Conservation (phyloP, 306 rosid genomes). For the Vigna nakashimae region DNA sequence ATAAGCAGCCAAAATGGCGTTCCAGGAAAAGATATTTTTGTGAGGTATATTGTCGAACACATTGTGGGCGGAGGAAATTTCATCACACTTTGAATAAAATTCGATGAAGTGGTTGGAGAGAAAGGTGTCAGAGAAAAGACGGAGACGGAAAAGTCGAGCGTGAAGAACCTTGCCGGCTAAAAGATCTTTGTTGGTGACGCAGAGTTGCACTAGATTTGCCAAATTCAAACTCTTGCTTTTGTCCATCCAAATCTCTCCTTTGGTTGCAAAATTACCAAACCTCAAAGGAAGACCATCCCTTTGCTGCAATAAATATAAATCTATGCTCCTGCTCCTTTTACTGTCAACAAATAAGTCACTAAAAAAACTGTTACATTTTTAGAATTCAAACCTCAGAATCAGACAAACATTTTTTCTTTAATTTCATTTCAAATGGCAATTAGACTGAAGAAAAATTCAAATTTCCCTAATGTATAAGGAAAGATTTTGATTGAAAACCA, state of each 20-base stretch:
- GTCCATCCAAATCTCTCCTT: constrained; percentile 36
- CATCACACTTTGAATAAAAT: constrained; percentile 63
- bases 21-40: constrained; percentile 71
- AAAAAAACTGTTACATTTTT: too few species aligned
- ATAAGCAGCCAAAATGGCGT: constrained; percentile 60
- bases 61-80: constrained; percentile 45
- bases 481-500: too few species aligned
- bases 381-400: too few species aligned
- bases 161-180: constrained; percentile 61
- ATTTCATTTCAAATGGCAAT: too few species aligned
- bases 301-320: too few species aligned
- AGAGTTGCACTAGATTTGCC: constrained; percentile 61
- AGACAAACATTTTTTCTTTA: too few species aligned
- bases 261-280: too few species aligned
- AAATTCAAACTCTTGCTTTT: constrained; percentile 35
- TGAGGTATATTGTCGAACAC: constrained; percentile 62
- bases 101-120: constrained; percentile 67
- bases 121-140: constrained; percentile 54
- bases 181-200: constrained; percentile 60
- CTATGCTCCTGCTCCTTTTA: too few species aligned
- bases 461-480: too few species aligned
- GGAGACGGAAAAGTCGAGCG: constrained; percentile 54
- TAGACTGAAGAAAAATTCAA: too few species aligned
- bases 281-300: too few species aligned
- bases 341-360: too few species aligned